A percentile compares a stretch with the other conserved stretches of the same genome.
These are phyloP conservation scores for Chytriomyces sp. DNA, from an alignment of 192 early-diverging fungal genomes.

Conservation along the genomic window DNA sequence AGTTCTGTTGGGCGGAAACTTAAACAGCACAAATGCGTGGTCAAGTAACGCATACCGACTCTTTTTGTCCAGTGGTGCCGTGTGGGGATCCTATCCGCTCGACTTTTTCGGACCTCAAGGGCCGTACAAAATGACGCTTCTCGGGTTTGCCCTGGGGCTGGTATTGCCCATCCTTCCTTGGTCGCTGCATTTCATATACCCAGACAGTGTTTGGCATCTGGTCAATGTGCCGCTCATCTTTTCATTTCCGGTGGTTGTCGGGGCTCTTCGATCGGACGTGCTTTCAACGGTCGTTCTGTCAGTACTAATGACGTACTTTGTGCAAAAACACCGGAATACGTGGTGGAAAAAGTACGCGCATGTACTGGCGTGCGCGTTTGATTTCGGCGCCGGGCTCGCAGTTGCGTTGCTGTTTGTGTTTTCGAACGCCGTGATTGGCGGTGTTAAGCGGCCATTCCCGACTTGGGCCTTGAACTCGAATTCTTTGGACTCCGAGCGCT, in stretches of 20 bases:
- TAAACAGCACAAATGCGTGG: not conserved
- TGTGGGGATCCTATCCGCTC: conserved; percentile 42
- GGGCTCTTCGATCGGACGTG: not conserved
- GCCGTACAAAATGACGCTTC: conserved; percentile 14
- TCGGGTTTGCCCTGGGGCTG: conserved; percentile 34
- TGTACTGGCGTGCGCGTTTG: conserved; percentile 63
- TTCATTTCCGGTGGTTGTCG: not conserved
- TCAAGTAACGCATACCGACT: not conserved
- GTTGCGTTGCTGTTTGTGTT: conserved; percentile 19
- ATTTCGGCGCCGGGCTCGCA: conserved; percentile 62
- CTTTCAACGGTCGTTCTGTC: not conserved
- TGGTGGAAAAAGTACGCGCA: conserved; percentile 75
- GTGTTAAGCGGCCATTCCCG: conserved; percentile 1
- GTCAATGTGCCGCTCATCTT: conserved; percentile 34
- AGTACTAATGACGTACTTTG: conserved; percentile 8
- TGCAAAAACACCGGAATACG: not conserved
- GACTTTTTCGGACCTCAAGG: conserved; percentile 35
- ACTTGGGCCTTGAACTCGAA: not conserved
- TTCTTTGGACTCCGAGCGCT: not conserved
- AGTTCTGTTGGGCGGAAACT: conserved; percentile 15
- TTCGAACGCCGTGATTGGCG: not conserved
- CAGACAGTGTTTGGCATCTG: conserved; percentile 18
- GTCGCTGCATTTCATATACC: conserved; percentile 21
- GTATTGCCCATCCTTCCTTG: conserved; percentile 35
- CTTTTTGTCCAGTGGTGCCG: conserved; percentile 41